phyloP scores from a whole-genome alignment of 306 rosid genomes.

The Trifolium dubium region DNA sequence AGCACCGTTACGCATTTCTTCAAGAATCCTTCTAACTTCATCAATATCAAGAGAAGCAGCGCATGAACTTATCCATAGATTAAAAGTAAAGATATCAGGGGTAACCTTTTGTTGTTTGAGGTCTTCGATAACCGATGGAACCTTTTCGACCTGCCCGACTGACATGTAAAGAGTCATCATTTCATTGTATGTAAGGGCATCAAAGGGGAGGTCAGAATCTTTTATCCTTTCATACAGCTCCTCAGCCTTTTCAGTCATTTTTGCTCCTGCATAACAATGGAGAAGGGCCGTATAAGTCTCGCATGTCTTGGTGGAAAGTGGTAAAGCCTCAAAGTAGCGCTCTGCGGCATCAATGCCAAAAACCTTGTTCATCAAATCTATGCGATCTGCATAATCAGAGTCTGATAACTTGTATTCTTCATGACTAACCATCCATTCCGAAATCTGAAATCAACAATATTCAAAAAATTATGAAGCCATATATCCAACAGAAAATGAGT shows the following conservation, averaged over 20 bases:
- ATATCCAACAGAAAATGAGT: slow-evolving; percentile 27
- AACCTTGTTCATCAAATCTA: slow-evolving; percentile 87
- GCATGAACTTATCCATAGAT: slow-evolving; percentile 88
- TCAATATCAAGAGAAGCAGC: slow-evolving; percentile 72
- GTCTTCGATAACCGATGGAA: slow-evolving; percentile 69
- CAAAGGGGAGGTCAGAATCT: slow-evolving; percentile 57
- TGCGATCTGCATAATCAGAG: slow-evolving; percentile 80
- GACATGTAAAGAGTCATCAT: slow-evolving; percentile 95
- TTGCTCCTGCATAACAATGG: slow-evolving; percentile 81
- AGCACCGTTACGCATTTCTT: slow-evolving; percentile 65
- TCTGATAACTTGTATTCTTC: slow-evolving; percentile 64
- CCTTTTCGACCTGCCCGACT: slow-evolving; percentile 85
- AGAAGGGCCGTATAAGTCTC: slow-evolving; percentile 91
- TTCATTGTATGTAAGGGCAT: slow-evolving; percentile 81
- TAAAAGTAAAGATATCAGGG: slow-evolving; percentile 87
- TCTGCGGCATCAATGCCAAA: slow-evolving; percentile 93
- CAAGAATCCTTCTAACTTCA: slow-evolving; percentile 66
- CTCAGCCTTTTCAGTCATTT: slow-evolving; percentile 81
- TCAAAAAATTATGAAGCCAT: slow-evolving; percentile 28
- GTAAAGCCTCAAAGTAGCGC: slow-evolving; percentile 85
- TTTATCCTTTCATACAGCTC: slow-evolving; percentile 68
- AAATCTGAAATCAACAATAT: slow-evolving; percentile 65
- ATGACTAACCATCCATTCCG: slow-evolving; percentile 87
- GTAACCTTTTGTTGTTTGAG: slow-evolving; percentile 62
- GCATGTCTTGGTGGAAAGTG: slow-evolving; percentile 61